phyloP scores from a whole-genome alignment of 1,139 yeast species.

The Pichiaceae sp. region DNA sequence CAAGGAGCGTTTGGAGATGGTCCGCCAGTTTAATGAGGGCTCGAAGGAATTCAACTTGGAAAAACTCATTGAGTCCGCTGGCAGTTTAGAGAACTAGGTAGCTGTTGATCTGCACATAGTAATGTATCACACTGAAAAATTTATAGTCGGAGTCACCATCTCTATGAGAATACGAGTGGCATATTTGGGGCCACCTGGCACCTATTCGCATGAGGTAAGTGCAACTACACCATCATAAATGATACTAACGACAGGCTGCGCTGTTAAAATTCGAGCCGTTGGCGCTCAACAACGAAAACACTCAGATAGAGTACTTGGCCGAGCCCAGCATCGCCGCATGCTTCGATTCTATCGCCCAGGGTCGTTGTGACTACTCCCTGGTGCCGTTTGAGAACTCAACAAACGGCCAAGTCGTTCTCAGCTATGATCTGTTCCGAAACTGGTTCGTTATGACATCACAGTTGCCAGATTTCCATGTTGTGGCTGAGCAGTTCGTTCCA shows the following conservation, averaged over 20 bases:
- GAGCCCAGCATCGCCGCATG: slow-evolving; percentile 53
- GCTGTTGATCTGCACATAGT: neutral
- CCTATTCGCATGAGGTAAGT: slow-evolving; percentile 56
- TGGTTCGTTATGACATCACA: slow-evolving; percentile 31
- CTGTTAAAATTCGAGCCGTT: slow-evolving; percentile 57
- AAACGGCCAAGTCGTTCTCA: slow-evolving; percentile 84
- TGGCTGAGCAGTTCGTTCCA: slow-evolving; percentile 75
- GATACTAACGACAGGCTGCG: slow-evolving; percentile 50
- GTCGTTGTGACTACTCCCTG: slow-evolving; percentile 57
- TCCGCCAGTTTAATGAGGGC: slow-evolving; percentile 66
- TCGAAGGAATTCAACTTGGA: slow-evolving; percentile 57
- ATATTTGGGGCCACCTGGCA: slow-evolving; percentile 82
- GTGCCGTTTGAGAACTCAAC: slow-evolving; percentile 93
- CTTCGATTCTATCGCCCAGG: slow-evolving; percentile 41
- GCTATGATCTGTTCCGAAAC: slow-evolving; percentile 74
- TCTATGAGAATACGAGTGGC: slow-evolving; percentile 38
- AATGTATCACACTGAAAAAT: neutral
- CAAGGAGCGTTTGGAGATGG: slow-evolving; percentile 43
- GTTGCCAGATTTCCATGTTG: slow-evolving; percentile 35
- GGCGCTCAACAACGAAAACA: slow-evolving; percentile 10
- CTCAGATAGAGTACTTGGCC: slow-evolving; percentile 30
- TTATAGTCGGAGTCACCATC: neutral
- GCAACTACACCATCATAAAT: neutral
- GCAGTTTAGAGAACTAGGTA: slow-evolving; percentile 48
- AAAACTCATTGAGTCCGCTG: slow-evolving; percentile 58